Percentiles rank a stretch among this genome's conserved stretches.
phyloP scores from a whole-genome alignment of 1,139 yeast species.

The Saccharomycopsis hybrid region DNA sequence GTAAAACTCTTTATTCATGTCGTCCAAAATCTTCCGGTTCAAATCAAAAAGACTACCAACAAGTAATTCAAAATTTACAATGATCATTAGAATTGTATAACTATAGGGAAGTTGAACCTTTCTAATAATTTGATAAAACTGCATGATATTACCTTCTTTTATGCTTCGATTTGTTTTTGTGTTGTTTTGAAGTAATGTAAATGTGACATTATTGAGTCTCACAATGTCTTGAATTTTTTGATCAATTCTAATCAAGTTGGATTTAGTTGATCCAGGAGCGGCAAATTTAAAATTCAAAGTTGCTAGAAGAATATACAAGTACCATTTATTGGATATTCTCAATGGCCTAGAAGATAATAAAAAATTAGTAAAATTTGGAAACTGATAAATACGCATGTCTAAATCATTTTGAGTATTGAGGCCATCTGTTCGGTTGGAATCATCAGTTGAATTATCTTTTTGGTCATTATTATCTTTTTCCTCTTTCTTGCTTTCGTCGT shows the following conservation, averaged over 20 bases:
- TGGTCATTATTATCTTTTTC: neutral
- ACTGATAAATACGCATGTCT: neutral
- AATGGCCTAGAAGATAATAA: neutral
- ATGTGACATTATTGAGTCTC: neutral
- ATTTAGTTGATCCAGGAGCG: neutral
- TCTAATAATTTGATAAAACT: neutral
- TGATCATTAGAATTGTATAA: neutral
- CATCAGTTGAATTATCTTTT: neutral
- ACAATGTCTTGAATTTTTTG: neutral
- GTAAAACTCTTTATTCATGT: neutral
- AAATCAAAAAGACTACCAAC: neutral
- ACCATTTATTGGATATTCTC: neutral
- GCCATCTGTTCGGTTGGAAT: neutral
- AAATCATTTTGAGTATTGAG: neutral
- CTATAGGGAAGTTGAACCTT: conserved; percentile 2
- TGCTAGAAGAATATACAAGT: neutral
- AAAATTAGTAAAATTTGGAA: conserved; percentile 2
- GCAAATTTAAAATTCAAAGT: neutral
- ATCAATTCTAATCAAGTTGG: neutral
- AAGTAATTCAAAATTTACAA: neutral
- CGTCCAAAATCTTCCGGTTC: neutral
- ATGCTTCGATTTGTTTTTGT: neutral
- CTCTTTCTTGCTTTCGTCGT: neutral
- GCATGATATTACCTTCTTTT: neutral
- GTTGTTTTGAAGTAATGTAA: neutral